Conservation (phyloP, 345 rosid species). For the Eucalyptus sp. region DNA sequence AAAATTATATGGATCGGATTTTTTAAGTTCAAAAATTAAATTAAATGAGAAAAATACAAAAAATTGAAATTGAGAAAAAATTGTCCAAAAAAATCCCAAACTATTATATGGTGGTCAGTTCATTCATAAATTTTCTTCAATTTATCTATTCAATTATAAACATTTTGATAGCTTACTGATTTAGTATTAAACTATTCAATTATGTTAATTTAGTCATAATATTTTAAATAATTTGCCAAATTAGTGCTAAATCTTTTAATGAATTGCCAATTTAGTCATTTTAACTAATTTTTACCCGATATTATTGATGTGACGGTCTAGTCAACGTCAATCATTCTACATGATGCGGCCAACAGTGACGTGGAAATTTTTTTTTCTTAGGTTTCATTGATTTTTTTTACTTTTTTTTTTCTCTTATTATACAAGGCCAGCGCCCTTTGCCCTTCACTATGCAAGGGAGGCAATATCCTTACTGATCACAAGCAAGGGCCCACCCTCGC, state of each 20-base stretch:
- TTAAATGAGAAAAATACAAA: background rate
- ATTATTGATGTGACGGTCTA: accelerated
- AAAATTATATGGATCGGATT: background rate
- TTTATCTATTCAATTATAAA: background rate
- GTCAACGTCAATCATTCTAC: accelerated
- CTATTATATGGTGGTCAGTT: accelerated
- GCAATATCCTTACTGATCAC: accelerated
- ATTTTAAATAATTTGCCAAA: too few relatives aligned
- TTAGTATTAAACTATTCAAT: background rate
- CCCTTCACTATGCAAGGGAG: too few relatives aligned
- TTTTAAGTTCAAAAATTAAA: background rate
- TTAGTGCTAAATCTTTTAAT: too few relatives aligned
- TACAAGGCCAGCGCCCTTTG: accelerated
- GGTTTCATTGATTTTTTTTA: too few relatives aligned
- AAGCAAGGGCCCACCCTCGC: accelerated
- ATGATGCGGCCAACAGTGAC: accelerated
- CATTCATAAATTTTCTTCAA: background rate
- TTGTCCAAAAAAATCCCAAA: background rate
- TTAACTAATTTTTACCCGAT: accelerated
- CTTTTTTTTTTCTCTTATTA: too few relatives aligned
- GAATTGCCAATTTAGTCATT: accelerated
- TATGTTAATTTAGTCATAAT: too few relatives aligned
- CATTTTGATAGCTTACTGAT: accelerated
- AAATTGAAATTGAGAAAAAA: background rate
- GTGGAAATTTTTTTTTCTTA: too few relatives aligned